A percentile compares a stretch with the other conserved stretches of the same genome.
Conservation (phyloP, 2,329 filamentous ascomycete genomes). For the Dactylellina sp. region DNA sequence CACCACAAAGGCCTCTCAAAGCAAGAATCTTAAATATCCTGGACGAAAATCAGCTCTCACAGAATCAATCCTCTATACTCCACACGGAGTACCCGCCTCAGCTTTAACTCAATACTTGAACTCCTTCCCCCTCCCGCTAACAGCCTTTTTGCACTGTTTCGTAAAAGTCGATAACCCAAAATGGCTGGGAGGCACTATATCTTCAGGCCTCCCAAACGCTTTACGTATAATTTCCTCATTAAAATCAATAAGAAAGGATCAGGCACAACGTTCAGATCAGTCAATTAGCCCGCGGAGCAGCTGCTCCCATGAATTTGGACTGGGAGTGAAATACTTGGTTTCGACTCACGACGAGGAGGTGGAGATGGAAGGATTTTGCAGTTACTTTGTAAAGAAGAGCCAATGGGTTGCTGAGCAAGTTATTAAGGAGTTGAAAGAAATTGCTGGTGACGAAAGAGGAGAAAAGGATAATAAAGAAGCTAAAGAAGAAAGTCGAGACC, state of each 20-base stretch:
- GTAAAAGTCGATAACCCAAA: conserved; percentile 48
- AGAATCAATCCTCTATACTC: conserved; percentile 52
- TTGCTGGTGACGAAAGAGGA: conserved; percentile 14
- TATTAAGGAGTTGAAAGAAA: conserved; percentile 30
- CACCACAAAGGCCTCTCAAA: conserved; percentile 10
- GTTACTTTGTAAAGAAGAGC: conserved; percentile 48
- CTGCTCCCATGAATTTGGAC: conserved; percentile 15
- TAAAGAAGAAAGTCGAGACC: not conserved
- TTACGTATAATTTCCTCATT: conserved; percentile 32
- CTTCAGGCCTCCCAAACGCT: conserved; percentile 37
- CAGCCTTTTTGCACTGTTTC: conserved; percentile 52
- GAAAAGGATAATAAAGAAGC: conserved; percentile 7
- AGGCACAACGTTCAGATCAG: conserved; percentile 21
- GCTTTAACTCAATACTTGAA: conserved; percentile 43
- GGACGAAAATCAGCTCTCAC: conserved; percentile 33
- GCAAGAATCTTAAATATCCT: conserved; percentile 38
- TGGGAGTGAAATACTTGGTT: conserved; percentile 46
- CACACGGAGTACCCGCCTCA: conserved; percentile 54
- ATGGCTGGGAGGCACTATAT: conserved; percentile 49
- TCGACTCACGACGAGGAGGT: conserved; percentile 54
- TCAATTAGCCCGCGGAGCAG: conserved; percentile 38
- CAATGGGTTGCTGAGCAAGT: conserved; percentile 35
- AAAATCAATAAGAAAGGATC: conserved; percentile 24
- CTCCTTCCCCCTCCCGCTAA: conserved; percentile 40
- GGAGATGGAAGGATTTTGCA: conserved; percentile 51